Percentiles rank a stretch among this genome's conserved stretches.
Evolutionary conservation across 2,329 filamentous ascomycete species (phyloP).

Genomic region (Penicillium sp.): DNA sequence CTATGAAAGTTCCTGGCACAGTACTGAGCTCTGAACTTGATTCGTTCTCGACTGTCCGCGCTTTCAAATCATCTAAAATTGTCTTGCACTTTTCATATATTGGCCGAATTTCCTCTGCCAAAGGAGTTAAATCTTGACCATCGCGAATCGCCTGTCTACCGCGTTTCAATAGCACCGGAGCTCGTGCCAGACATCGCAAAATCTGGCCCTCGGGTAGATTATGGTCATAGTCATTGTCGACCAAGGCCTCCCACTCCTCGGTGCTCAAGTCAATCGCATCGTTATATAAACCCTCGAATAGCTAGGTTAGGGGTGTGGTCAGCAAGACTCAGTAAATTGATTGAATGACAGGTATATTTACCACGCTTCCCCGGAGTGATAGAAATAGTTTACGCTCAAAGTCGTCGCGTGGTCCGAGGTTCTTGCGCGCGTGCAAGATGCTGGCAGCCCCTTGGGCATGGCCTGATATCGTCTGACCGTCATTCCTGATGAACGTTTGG

Average conservation of each 20-base stretch:
- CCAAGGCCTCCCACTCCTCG: slow-evolving; percentile 35
- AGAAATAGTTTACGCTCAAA: slow-evolving; percentile 37
- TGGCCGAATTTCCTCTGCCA: slow-evolving; percentile 24
- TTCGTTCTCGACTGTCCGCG: slow-evolving; percentile 15
- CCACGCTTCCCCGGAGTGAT: slow-evolving; percentile 37
- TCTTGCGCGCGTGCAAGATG: slow-evolving; percentile 35
- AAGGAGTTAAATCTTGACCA: slow-evolving; percentile 2
- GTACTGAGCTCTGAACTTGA: slow-evolving; percentile 2
- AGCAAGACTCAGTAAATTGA: not conserved
- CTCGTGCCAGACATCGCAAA: slow-evolving; percentile 29
- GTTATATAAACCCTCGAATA: slow-evolving; percentile 39
- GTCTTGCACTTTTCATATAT: slow-evolving; percentile 25
- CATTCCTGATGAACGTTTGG: slow-evolving; percentile 26
- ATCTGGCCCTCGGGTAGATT: slow-evolving; percentile 30
- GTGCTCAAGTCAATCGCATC: slow-evolving; percentile 31
- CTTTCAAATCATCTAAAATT: slow-evolving; percentile 16
- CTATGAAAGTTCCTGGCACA: slow-evolving; percentile 1
- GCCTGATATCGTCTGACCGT: slow-evolving; percentile 20
- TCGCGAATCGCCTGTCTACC: slow-evolving; percentile 14
- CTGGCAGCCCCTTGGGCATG: slow-evolving; percentile 37
- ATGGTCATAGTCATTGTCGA: slow-evolving; percentile 31
- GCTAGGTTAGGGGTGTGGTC: slow-evolving; percentile 25
- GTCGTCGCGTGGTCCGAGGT: slow-evolving; percentile 29
- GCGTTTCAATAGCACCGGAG: slow-evolving; percentile 32
- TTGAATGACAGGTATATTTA: slow-evolving; percentile 14